Evolutionary conservation across 108 stramenopile species (phyloP), one percentile per base, ranked within the genome.

Genomic region (Stephanodiscus triporus): DNA sequence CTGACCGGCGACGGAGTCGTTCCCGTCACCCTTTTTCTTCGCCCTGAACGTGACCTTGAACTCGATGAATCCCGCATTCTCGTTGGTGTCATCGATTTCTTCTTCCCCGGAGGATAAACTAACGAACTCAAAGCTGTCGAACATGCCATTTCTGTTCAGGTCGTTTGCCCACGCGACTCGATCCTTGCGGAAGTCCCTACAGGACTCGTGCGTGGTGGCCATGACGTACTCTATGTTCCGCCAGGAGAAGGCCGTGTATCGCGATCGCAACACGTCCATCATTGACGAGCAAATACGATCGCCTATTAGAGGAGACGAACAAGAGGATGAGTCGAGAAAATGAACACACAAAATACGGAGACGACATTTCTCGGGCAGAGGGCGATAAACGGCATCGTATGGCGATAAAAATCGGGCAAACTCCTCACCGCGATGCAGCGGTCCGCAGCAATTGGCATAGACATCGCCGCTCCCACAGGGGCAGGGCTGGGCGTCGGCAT

Each of bases 71-170:
- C 78, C 85, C 47, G 84, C 86, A 23, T 84, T 78, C 11, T 82
- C 80, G 59, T 84, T 49, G 14, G 32, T 9, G 23, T n/a, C 72
- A 13, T 50, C 27, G 1, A 23, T 54, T 65, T 79, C 78, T 48
- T 86, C 83, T 20, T 59, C 48, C 20, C 72, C 70, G 11, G 62
- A 22, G 48, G 83, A 66, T 63, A 93, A 60, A 24, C 51, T 66
- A 0, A 90, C 85, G 79, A 93, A 93, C 13, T 87, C 82, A 66
- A 80, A 89, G n/a, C 81, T 81, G 70, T 93, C 92, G 68, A 93
- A 93, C 92, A 93, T 93, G 0, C 91, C 91, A 13, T 74, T 65
- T 57, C 76, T 80, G 54, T 93, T 81, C 65, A 93, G 62, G 70
- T 85, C 83, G 26, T 89, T 90, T n/a, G 85, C 87, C 92, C 92